Base-by-base conservation (phyloP, 2,329 filamentous ascomycete genomes). In the Penicillium sp. region DNA sequence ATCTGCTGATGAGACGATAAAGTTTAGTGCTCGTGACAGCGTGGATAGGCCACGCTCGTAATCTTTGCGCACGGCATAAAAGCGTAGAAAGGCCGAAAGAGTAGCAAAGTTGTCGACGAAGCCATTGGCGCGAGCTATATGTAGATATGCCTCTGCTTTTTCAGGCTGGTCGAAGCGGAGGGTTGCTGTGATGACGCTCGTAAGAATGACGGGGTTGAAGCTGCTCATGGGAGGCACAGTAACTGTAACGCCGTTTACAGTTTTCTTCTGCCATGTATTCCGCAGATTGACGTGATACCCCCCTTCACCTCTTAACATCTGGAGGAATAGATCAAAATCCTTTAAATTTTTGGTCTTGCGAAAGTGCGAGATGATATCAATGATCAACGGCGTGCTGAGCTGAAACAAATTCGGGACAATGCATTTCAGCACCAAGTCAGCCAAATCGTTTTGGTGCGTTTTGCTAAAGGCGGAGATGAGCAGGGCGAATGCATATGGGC, bases 101-200 rank as follows among this genome's bases (percentile, higher is more conserved):
- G 70, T 71, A 16, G 63, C 60, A 56, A 69, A 68, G 33, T 70
- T 68, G 50, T 75, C 74, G 53, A 68, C 65, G 54, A 71, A 74
- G 6, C 74, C 73, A 8, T 63, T 61, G 7, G 64, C 59, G 23
- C 73, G 67, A 38, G 68, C 67, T 35, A 66, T 64, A 38, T 72
- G 65, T n/a, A 73, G 64, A 64, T 70, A 76, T 5, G 73, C 73
- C 43, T 76, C 69, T 11, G 73, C 74, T 61, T 68, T 66, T 30
- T 74, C 66, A 4, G 70, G 68, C 47, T 76, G 73, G 33, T 75
- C 66, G 35, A 76, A 76, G 9, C 70, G 66, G n/a, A 76, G 63
- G 30, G 68, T 68, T 16, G 69, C 65, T 3, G 65, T 62, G 35
- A 76, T 73, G 12, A 76, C 62, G n/a, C 68, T 64, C 5, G 66